Conservation (phyloP, 345 rosid species). For the Bruguiera gymnorhiza region DNA sequence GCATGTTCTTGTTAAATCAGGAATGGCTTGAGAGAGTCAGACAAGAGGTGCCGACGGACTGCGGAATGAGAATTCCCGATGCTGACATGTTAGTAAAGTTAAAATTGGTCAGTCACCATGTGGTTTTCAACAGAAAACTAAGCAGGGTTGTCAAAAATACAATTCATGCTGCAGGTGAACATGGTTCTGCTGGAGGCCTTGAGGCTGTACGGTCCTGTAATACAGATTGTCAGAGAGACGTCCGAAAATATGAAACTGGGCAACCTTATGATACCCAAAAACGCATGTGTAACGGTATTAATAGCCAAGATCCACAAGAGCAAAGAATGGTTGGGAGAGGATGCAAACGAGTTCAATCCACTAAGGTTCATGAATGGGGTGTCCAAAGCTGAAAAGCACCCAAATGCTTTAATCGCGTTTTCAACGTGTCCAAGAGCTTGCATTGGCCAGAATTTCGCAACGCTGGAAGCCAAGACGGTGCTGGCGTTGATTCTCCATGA, state of each 20-base stretch:
- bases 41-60: slow-evolving; percentile 70
- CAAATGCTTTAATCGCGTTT: slow-evolving; percentile 45
- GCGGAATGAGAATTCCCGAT: slow-evolving; percentile 32
- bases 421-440: slow-evolving; percentile 58
- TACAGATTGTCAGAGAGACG: slow-evolving; percentile 31
- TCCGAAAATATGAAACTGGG: slow-evolving; percentile 43
- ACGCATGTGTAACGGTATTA: slow-evolving; percentile 22
- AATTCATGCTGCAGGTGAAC: slow-evolving; percentile 37
- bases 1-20: slow-evolving; percentile 67
- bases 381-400: slow-evolving; percentile 41
- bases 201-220: slow-evolving; percentile 54
- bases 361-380: slow-evolving; percentile 43
- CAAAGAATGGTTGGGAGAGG: slow-evolving; percentile 56
- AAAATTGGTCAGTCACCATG: slow-evolving; percentile 7
- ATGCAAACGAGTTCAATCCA: slow-evolving; percentile 57
- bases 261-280: slow-evolving; percentile 46
- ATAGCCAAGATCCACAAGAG: slow-evolving; percentile 37
- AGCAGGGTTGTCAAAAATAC: background rate
- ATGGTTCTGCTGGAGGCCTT: slow-evolving; percentile 58
- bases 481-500: slow-evolving; percentile 48
- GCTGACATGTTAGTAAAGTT: slow-evolving; percentile 13
- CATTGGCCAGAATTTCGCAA: slow-evolving; percentile 60
- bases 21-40: slow-evolving; percentile 86
- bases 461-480: slow-evolving; percentile 54
- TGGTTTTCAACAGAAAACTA: background rate